phyloP scores from a whole-genome alignment of 2,329 filamentous ascomycete genomes.

The Zopfia rhizophila region DNA sequence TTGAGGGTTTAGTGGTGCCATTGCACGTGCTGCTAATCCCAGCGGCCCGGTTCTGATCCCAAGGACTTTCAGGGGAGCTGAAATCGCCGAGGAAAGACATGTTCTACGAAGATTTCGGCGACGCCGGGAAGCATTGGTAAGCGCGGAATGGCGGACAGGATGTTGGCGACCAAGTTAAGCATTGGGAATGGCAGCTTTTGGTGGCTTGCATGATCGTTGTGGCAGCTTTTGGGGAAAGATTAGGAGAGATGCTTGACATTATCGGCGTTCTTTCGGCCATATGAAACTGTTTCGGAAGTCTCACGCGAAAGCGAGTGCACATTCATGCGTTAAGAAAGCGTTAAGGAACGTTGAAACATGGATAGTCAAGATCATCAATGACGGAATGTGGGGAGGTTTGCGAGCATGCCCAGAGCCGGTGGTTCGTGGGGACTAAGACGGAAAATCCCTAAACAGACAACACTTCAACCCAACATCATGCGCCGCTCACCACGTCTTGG shows the following conservation, averaged over 20 bases:
- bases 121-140: background rate
- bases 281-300: constrained; percentile 14
- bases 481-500: too few species aligned
- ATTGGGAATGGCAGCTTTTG: constrained; percentile 1
- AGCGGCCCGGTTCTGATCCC: constrained; percentile 4
- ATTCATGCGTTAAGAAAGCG: constrained; percentile 7
- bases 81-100: constrained; percentile 10
- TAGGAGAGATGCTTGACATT: constrained; percentile 6
- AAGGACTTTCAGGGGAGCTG: constrained; percentile 6
- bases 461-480: constrained; percentile 5
- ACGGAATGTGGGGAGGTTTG: too few species aligned
- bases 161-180: constrained; percentile 4
- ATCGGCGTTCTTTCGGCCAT: constrained; percentile 1
- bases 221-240: constrained; percentile 2
- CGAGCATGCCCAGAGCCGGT: too few species aligned
- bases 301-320: constrained; percentile 14
- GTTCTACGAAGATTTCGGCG: too few species aligned
- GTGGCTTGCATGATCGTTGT: background rate
- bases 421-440: too few species aligned
- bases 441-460: constrained; percentile 8
- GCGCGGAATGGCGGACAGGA: background rate
- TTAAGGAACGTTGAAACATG: background rate
- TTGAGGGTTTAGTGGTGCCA: constrained; percentile 18
- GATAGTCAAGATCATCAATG: too few species aligned
- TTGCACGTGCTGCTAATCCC: constrained; percentile 2